Evolutionary conservation across 345 rosid species (phyloP).

Genomic region (Salix brachista): DNA sequence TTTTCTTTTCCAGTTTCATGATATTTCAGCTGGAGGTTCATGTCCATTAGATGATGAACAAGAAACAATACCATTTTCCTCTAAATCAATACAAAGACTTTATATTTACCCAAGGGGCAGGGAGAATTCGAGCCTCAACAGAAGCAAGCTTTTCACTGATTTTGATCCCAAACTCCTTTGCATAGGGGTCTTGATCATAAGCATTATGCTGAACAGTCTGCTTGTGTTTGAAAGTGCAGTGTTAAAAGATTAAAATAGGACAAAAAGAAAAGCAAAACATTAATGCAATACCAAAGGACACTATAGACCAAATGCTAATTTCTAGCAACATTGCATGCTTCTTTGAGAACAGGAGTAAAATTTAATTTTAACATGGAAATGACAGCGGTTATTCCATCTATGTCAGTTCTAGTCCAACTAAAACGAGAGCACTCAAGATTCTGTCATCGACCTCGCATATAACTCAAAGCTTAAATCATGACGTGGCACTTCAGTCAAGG

Average conservation of each 20-base stretch:
- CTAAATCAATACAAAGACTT: not conserved
- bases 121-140: constrained; percentile 98
- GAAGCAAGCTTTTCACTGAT: constrained; percentile 91
- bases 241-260: not conserved
- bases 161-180: constrained; percentile 89
- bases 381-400: not conserved
- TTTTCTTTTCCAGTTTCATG: constrained; percentile 97
- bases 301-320: not conserved
- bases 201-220: constrained; percentile 91
- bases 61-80: not conserved
- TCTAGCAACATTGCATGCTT: not conserved
- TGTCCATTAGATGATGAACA: constrained; percentile 4
- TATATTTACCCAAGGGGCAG: constrained; percentile 93
- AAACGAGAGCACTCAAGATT: not conserved
- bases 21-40: constrained; percentile 73
- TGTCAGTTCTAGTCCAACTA: not conserved
- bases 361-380: not conserved
- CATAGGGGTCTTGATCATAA: constrained; percentile 90
- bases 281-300: not conserved
- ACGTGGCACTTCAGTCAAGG: not conserved
- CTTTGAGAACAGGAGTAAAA: not conserved
- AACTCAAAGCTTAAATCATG: not conserved
- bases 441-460: not conserved
- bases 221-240: constrained; percentile 12
- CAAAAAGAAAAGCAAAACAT: not conserved